Base-by-base conservation (phyloP, 257 asterid genomes). In the Solanum ossicruentum region DNA sequence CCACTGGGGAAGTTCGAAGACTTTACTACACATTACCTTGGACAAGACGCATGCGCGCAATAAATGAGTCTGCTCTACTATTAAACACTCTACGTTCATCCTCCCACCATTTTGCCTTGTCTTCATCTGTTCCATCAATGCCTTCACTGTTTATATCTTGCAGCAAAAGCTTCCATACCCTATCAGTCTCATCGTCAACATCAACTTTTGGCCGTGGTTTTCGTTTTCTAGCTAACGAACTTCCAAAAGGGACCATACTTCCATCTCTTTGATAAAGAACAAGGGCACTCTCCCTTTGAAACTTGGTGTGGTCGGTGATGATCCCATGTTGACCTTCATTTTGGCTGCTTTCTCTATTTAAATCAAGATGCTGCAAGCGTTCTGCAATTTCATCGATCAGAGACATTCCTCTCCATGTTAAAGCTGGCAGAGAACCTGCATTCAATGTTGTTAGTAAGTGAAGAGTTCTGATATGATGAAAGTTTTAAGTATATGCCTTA, bases 241-340 rank as follows among this genome's bases (percentile, higher is more conserved):
- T 71, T 80, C 88, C 92, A 75, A 90, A 92, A 81, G 97, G 94
- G 86, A 92, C 91, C 63, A 95, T 85, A 77, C 91, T 91, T 69
- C 98, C 97, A 86, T 88, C 89, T 84, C 86, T 88, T 86, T 88
- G 97, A 89, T 86, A 95, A 73, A 95, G 93, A 87, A 94, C 97
- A 77, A 96, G 92, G 87, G 95, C 91, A 88, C 61, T 90, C 45
- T 89, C 90, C 88, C 87, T 88, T 73, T 84, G 87, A 82, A 83
- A 86, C 87, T 80, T 85, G 84, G 56, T 69, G 52, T 83, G 89
- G 88, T 89, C 80, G 47, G 89, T 41, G 72, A 85, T 51, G 60
- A 88, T 89, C 52, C 91, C 89, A 67, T 86, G 85, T 83, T 67
- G 88, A 86, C 73, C 89, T 83, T 84, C 80, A 63, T 70, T 84